A percentile compares a stretch with the other conserved stretches of the same genome.
Conservation (phyloP, 1,284 basidiomycete genomes). For the Cryptococcus depauperatus region DNA sequence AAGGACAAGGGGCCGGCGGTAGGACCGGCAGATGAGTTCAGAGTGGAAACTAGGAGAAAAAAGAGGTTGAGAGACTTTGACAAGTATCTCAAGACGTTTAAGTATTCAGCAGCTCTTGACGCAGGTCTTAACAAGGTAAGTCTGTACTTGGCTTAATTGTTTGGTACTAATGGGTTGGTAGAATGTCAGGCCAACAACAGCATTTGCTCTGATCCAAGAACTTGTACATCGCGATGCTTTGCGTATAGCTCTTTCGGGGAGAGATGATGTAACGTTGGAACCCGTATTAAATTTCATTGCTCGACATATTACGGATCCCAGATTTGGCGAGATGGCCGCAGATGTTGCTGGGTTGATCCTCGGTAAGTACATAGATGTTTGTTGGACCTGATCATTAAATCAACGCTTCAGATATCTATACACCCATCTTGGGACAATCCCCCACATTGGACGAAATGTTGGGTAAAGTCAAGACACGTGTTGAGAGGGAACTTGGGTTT, state of each 20-base stretch:
- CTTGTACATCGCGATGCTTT: conserved; percentile 87
- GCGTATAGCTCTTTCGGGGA: conserved; percentile 71
- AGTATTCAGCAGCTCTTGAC: conserved; percentile 90
- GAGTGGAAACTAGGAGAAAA: conserved; percentile 63
- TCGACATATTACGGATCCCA: conserved; percentile 78
- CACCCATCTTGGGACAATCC: conserved; percentile 82
- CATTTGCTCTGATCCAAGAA: conserved; percentile 89
- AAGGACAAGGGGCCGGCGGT: conserved; percentile 47
- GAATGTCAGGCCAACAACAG: conserved; percentile 62
- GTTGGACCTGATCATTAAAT: no score
- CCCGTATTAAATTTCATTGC: conserved; percentile 78
- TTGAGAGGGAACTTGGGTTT: conserved; percentile 79
- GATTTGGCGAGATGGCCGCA: conserved; percentile 80
- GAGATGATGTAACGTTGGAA: conserved; percentile 90
- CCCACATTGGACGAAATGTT: conserved; percentile 85
- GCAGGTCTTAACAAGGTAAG: conserved; percentile 73
- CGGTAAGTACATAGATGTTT: conserved; percentile 61
- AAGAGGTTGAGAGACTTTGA: conserved; percentile 82
- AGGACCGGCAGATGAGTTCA: conserved; percentile 60
- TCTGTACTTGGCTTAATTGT: neutral
- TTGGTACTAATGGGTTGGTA: conserved; percentile 36
- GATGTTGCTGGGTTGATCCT: conserved; percentile 75
- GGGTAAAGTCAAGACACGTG: conserved; percentile 70
- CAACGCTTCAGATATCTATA: conserved; percentile 83
- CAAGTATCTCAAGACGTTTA: conserved; percentile 79